Base-by-base conservation (phyloP, 768 basidiomycete species). In the Boletus tomentosulus region DNA sequence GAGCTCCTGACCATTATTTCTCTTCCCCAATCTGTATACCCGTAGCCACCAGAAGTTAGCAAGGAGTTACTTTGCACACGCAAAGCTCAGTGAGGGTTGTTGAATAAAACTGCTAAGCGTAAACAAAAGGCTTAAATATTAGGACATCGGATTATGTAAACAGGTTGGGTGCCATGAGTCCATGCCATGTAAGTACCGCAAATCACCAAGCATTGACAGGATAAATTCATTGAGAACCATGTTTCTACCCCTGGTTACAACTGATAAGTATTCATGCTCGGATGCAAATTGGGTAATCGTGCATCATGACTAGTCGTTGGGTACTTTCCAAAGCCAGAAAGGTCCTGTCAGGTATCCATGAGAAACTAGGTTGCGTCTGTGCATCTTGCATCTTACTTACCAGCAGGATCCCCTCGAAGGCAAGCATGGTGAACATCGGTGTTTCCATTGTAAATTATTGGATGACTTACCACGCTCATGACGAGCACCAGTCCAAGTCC, bases 291-390 rank as follows among this genome's bases (percentile, higher is more conserved):
- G 5, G 10, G 9, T 33, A 9, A 33, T 35, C 34, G 12, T 13
- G 13, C 34, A 35, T 35, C 15, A 35, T 15, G 73, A 63, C 60
- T 66, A 62, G 46, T 73, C 62, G 11, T 76, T 73, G 16, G 68
- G 68, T 44, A 80, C 79, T 66, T 85, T 85, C 78, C 82, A 85
- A 59, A 87, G 73, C 86, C 85, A 87, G 64, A 86, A 87, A 3
- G 86, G 85, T 41, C 85, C 85, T 86, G 58, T 45, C 39, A 16
- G 24, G 34, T 7, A 27, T 38, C 30, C 7, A 24, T 57, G 19
- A 41, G 46, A 8, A 55, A 43, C 30, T 8, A 30, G 8, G 10
- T 12, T 1, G 6, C 11, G 2, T 9, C 8, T 24, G 2, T 10
- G 11, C 30, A 44, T n/a, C 16, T 41, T 31, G 15, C n/a, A 35